These are phyloP conservation scores for Umbelopsis vinacea DNA, from an alignment of 192 early-diverging fungal species.

Conservation along the genomic window DNA sequence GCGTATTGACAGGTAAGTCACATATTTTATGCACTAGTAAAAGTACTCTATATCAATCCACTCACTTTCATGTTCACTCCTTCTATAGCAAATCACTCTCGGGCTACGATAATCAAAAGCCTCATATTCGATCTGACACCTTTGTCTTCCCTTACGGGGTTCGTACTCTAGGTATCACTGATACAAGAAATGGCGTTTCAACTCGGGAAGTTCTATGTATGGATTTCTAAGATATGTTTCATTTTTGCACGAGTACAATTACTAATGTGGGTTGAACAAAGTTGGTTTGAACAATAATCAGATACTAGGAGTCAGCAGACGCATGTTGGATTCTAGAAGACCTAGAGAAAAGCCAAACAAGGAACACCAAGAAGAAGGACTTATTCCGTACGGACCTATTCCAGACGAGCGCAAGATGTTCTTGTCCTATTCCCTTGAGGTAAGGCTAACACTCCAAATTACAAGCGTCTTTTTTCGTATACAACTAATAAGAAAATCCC, in stretches of 20 bases:
- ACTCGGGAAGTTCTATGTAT: slow-evolving; percentile 79
- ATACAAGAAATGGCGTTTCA: slow-evolving; percentile 85
- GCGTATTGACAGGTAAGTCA: slow-evolving; percentile 64
- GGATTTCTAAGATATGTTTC: not conserved
- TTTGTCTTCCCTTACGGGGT: slow-evolving; percentile 79
- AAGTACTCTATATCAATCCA: not conserved
- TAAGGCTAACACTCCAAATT: slow-evolving; percentile 23
- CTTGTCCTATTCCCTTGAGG: slow-evolving; percentile 73
- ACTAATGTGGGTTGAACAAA: slow-evolving; percentile 24
- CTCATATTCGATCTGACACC: slow-evolving; percentile 73
- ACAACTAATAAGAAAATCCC: not conserved
- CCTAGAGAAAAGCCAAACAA: slow-evolving; percentile 65
- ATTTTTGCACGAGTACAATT: not conserved
- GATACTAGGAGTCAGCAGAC: slow-evolving; percentile 68
- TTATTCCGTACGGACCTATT: slow-evolving; percentile 75
- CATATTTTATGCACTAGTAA: not conserved
- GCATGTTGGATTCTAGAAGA: slow-evolving; percentile 85
- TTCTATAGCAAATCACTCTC: slow-evolving; percentile 67
- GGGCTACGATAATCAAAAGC: slow-evolving; percentile 69
- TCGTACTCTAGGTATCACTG: slow-evolving; percentile 81
- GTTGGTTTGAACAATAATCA: slow-evolving; percentile 62
- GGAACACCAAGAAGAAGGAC: slow-evolving; percentile 88
- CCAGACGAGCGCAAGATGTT: slow-evolving; percentile 77
- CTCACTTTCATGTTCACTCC: slow-evolving; percentile 3
- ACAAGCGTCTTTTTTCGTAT: slow-evolving; percentile 1